phyloP scores from a whole-genome alignment of 768 basidiomycete species.

The Suillus weaverae region DNA sequence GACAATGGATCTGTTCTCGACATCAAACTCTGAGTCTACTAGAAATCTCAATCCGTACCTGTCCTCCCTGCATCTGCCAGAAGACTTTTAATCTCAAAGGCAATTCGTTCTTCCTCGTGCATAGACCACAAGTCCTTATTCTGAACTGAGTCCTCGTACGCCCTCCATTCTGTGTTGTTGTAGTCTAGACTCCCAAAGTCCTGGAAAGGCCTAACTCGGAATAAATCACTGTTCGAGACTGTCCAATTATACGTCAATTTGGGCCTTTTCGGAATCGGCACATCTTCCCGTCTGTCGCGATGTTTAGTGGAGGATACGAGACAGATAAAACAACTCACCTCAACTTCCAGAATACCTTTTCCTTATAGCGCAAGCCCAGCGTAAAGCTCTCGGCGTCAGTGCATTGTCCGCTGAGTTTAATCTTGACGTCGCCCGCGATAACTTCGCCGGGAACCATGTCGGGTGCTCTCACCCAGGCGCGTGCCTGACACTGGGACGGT shows the following conservation, averaged over 20 bases:
- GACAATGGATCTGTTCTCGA: neutral
- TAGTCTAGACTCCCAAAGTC: neutral
- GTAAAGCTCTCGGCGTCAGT: neutral
- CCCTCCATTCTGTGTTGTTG: neutral
- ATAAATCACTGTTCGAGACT: neutral
- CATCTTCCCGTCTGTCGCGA: neutral
- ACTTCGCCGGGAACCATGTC: constrained; percentile 6
- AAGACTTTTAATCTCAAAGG: constrained; percentile 17
- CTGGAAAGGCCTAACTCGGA: neutral
- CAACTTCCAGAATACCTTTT: neutral
- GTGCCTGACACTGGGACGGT: neutral
- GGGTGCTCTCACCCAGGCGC: constrained; percentile 7
- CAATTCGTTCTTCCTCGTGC: constrained; percentile 19
- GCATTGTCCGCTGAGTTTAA: constrained; percentile 2
- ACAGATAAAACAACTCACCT: neutral
- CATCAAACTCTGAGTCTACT: constrained; percentile 3
- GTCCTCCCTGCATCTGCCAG: neutral
- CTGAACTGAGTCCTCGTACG: neutral
- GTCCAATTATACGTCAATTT: neutral
- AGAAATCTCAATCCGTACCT: neutral
- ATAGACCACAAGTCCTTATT: constrained; percentile 19
- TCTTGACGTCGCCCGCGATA: neutral
- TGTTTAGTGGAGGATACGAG: neutral
- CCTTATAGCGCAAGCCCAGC: constrained; percentile 6
- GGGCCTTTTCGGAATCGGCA: constrained; percentile 1